phyloP scores from a whole-genome alignment of 208 protist species.

The Leishmania martiniquensis region DNA sequence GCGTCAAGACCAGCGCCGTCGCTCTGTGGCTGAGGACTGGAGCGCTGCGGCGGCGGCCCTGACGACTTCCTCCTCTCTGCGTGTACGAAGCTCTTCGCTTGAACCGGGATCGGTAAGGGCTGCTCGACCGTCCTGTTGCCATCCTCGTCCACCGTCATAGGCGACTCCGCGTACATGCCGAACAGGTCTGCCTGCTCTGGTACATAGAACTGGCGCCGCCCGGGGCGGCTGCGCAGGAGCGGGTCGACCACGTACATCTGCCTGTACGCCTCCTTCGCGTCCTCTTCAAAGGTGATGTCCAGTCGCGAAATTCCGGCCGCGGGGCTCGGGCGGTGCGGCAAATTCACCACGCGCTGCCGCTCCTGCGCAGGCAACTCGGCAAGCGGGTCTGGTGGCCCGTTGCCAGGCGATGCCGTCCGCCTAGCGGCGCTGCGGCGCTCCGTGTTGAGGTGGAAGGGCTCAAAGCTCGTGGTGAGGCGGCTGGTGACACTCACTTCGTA shows the following conservation, averaged over 20 bases:
- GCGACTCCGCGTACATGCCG: conserved; percentile 43
- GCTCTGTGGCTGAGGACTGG: too few species aligned
- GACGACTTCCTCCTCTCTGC: conserved; percentile 12
- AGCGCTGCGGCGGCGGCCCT: too few species aligned
- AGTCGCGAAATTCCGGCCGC: conserved; percentile 34
- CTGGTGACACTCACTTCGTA: conserved; percentile 3
- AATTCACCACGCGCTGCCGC: conserved; percentile 24
- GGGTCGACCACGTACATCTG: conserved; percentile 66
- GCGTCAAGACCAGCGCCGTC: not conserved
- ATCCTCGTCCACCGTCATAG: conserved; percentile 31
- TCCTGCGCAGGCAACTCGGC: conserved; percentile 16
- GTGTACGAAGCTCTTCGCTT: conserved; percentile 19
- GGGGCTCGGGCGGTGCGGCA: conserved; percentile 22
- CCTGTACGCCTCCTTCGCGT: conserved; percentile 61
- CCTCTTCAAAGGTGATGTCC: conserved; percentile 61
- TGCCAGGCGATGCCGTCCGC: conserved; percentile 14
- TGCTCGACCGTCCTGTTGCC: conserved; percentile 24
- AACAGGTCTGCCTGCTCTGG: conserved; percentile 48
- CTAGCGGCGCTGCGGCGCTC: conserved; percentile 20
- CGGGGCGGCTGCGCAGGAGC: conserved; percentile 37
- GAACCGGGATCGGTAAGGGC: conserved; percentile 17
- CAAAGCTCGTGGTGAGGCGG: conserved; percentile 5
- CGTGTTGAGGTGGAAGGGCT: conserved; percentile 25
- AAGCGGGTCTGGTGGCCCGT: conserved; percentile 16
- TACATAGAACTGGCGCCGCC: conserved; percentile 48